A percentile compares a stretch with the other conserved stretches of the same genome.
Conservation (phyloP, 345 rosid genomes). For the Eucalyptus guilfoylei region DNA sequence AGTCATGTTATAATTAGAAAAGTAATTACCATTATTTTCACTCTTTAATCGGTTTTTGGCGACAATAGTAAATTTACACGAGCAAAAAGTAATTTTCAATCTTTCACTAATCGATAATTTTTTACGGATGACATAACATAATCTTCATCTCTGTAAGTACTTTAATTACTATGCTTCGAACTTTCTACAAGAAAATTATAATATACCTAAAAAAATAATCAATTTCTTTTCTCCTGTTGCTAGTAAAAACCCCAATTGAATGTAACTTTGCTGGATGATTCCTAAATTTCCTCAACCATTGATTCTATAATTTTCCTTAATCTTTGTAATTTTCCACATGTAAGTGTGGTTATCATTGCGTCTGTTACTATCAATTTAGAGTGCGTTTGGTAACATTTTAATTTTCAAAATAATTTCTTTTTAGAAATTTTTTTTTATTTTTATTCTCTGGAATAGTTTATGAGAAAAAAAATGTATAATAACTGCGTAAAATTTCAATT, state of each 20-base stretch:
- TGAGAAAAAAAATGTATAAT: too few species aligned
- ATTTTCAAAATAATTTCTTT: too few species aligned
- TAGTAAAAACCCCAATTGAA: background rate
- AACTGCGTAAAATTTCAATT: rapidly evolving
- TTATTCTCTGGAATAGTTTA: too few species aligned
- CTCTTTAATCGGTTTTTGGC: background rate
- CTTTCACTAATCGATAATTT: background rate
- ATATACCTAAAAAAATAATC: background rate
- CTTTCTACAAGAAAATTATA: background rate
- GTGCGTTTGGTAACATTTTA: too few species aligned
- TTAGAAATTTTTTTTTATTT: too few species aligned
- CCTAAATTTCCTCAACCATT: background rate
- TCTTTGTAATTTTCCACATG: background rate
- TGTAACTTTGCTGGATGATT: background rate
- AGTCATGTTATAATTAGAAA: background rate
- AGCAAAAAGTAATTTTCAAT: background rate
- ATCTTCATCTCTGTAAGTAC: background rate
- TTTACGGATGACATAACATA: background rate
- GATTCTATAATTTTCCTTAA: background rate
- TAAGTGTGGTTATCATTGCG: background rate
- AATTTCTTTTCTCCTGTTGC: background rate
- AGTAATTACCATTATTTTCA: background rate
- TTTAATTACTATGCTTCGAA: background rate
- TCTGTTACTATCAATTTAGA: rapidly evolving
- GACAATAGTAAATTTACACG: background rate